Percentiles rank a stretch among this genome's conserved stretches.
phyloP scores from a whole-genome alignment of 352 stramenopile species.

The Pythium brachiatum region DNA sequence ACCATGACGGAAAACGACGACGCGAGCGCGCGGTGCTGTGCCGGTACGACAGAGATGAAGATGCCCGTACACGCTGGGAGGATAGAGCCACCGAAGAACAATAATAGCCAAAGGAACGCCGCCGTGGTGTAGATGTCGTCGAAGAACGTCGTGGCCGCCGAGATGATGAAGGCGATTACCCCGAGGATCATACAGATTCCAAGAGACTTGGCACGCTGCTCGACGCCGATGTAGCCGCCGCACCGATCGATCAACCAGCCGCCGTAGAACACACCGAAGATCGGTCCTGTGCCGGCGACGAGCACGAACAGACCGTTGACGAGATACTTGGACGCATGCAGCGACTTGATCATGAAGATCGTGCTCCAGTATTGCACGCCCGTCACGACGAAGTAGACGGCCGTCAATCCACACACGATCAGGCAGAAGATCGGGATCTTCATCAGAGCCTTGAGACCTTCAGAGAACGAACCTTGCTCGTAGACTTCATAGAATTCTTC shows the following conservation, averaged over 20 bases:
- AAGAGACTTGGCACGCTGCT: constrained; percentile 70
- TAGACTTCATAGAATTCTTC: constrained; percentile 73
- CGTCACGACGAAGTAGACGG: constrained; percentile 86
- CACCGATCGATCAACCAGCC: constrained; percentile 77
- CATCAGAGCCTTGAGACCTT: constrained; percentile 58
- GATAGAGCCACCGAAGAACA: constrained; percentile 83
- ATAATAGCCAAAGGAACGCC: constrained; percentile 70
- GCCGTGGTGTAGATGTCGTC: constrained; percentile 73
- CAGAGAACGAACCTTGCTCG: constrained; percentile 63
- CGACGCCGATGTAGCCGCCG: constrained; percentile 74
- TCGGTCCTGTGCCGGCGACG: constrained; percentile 74
- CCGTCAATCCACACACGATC: constrained; percentile 73
- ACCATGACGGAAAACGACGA: constrained; percentile 83
- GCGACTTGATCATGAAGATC: constrained; percentile 87
- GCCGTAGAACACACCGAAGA: constrained; percentile 80
- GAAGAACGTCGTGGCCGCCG: constrained; percentile 75
- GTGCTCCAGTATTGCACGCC: constrained; percentile 87
- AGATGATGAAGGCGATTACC: constrained; percentile 61
- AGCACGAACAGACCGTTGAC: constrained; percentile 82
- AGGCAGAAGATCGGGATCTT: constrained; percentile 75
- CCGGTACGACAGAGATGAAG: constrained; percentile 80
- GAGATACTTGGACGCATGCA: constrained; percentile 78
- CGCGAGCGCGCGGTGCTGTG: constrained; percentile 67
- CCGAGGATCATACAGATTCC: constrained; percentile 78
- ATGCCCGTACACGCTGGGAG: constrained; percentile 80